Conservation (phyloP, 495 filamentous ascomycete genomes). For the Xylaria curta region DNA sequence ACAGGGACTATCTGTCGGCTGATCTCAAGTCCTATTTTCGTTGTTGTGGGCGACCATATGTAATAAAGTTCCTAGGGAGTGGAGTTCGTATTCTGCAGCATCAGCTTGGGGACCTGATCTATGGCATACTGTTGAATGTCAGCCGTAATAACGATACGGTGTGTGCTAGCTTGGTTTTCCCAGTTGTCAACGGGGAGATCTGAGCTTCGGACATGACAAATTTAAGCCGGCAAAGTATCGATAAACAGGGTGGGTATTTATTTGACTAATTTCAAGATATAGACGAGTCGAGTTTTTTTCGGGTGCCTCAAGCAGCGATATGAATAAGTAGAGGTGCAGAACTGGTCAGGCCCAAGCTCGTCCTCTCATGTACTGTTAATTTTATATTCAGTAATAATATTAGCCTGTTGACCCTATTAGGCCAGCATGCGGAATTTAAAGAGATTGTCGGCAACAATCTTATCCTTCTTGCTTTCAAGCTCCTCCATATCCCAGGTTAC, state of each 20-base stretch:
- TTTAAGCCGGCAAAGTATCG: not conserved
- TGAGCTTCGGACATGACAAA: not conserved
- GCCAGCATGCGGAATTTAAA: slow-evolving; percentile 52
- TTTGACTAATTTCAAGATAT: not conserved
- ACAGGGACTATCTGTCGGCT: not conserved
- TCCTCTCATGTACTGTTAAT: not conserved
- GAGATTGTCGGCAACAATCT: slow-evolving; percentile 50
- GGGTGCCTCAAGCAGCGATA: not conserved
- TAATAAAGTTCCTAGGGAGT: not conserved
- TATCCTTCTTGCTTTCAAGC: slow-evolving; percentile 51
- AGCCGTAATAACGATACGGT: not conserved
- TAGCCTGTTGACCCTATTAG: not conserved
- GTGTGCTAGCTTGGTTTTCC: not conserved
- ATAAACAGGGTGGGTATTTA: not conserved
- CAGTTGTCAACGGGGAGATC: not conserved
- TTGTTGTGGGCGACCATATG: not conserved
- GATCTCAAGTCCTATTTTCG: not conserved
- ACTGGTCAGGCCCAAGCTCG: not conserved
- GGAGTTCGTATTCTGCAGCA: not conserved
- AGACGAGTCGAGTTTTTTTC: not conserved
- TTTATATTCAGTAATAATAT: not conserved
- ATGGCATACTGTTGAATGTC: not conserved
- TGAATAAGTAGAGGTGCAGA: too few relatives aligned
- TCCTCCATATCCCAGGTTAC: slow-evolving; percentile 57
- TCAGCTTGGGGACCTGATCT: not conserved